phyloP scores from a whole-genome alignment of 495 filamentous ascomycete genomes.

The Xylaria nigripes region DNA sequence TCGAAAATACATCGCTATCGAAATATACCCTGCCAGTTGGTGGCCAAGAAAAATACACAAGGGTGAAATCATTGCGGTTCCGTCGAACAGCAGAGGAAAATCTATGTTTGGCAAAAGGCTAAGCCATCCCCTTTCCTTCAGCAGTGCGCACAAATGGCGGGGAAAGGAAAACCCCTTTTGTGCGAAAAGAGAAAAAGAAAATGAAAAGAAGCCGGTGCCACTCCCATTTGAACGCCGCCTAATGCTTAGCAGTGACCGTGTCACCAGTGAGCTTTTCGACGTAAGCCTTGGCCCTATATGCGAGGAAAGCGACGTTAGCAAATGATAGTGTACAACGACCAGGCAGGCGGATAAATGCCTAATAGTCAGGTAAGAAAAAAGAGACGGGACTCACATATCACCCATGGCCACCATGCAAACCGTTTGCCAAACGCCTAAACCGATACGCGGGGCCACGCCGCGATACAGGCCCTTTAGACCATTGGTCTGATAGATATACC shows the following conservation, averaged over 20 bases:
- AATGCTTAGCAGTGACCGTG: conserved; percentile 93
- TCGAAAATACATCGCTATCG: too few relatives aligned
- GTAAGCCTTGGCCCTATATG: conserved; percentile 81
- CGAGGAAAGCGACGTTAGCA: conserved; percentile 13
- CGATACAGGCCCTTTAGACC: conserved; percentile 92
- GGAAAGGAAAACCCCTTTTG: too few relatives aligned
- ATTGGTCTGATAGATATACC: conserved; percentile 85
- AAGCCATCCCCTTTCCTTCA: not conserved
- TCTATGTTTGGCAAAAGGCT: not conserved
- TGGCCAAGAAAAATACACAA: too few relatives aligned
- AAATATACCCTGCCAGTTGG: too few relatives aligned
- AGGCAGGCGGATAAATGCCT: too few relatives aligned
- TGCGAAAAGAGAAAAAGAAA: not conserved
- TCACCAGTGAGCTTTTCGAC: conserved; percentile 97
- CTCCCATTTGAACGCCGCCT: conserved; percentile 36
- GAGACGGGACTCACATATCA: conserved; percentile 70
- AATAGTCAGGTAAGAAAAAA: conserved; percentile 1
- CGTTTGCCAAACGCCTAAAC: conserved; percentile 96
- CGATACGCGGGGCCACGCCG: conserved; percentile 88
- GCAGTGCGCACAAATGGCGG: too few relatives aligned
- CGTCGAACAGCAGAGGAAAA: too few relatives aligned
- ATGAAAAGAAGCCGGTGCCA: not conserved
- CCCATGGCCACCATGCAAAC: conserved; percentile 99
- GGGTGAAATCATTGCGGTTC: too few relatives aligned
- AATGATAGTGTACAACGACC: too few relatives aligned